A percentile compares a stretch with the other conserved stretches of the same genome.
These are phyloP conservation scores for Apiotrichum laibachii DNA, from an alignment of 1,284 basidiomycete genomes.

Conservation along the genomic window DNA sequence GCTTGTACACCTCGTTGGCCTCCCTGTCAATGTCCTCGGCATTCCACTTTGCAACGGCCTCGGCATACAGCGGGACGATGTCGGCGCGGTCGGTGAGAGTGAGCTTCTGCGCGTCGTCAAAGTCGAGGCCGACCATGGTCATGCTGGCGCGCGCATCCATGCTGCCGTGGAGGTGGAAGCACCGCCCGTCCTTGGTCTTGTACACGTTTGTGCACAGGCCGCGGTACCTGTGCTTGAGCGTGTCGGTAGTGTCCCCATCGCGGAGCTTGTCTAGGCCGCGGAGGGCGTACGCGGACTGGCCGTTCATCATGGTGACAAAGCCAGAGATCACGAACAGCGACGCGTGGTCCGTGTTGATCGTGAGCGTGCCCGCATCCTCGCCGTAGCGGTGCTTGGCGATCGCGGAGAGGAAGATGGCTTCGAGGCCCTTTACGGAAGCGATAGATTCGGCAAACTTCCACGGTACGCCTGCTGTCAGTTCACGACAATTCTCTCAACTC, in stretches of 20 bases:
- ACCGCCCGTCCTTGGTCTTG: slow-evolving; percentile 13
- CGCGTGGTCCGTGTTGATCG: slow-evolving; percentile 15
- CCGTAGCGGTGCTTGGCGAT: slow-evolving; percentile 12
- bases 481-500: no score
- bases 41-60: slow-evolving; percentile 11
- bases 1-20: slow-evolving; percentile 14
- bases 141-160: slow-evolving; percentile 7
- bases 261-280: not conserved
- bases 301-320: slow-evolving; percentile 6
- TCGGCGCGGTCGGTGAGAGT: slow-evolving; percentile 2
- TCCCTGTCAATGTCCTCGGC: slow-evolving; percentile 11
- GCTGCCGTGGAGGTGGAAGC: slow-evolving; percentile 12
- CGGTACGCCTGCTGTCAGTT: slow-evolving; percentile 6
- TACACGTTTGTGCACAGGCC: slow-evolving; percentile 11
- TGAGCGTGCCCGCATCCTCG: not conserved
- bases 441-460: slow-evolving; percentile 17
- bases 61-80: slow-evolving; percentile 10
- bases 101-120: not conserved
- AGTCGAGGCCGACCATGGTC: slow-evolving; percentile 6
- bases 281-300: not conserved
- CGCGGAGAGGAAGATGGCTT: slow-evolving; percentile 14
- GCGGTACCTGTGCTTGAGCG: slow-evolving; percentile 8
- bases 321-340: slow-evolving; percentile 10
- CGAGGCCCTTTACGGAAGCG: slow-evolving; percentile 15
- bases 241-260: slow-evolving; percentile 6